phyloP scores from a whole-genome alignment of 768 basidiomycete species.

The Neoboletus magnificus region DNA sequence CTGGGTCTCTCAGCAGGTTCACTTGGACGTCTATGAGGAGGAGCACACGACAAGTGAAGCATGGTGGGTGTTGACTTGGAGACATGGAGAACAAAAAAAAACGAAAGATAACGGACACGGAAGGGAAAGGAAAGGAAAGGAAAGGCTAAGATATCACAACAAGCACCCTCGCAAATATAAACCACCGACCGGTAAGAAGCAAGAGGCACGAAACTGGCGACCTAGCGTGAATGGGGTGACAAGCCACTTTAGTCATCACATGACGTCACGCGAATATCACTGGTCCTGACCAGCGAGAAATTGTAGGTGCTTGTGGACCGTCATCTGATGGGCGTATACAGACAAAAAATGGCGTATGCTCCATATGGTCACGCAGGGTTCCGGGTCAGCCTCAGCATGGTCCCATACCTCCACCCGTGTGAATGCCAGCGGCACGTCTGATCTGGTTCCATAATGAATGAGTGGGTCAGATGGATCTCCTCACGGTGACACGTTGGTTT shows the following conservation, averaged over 20 bases:
- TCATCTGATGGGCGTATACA: background rate
- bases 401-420: background rate
- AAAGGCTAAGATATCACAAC: background rate
- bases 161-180: slow-evolving; percentile 13
- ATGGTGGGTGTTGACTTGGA: slow-evolving; percentile 17
- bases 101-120: background rate
- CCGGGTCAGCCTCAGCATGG: background rate
- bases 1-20: slow-evolving; percentile 46
- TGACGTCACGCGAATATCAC: slow-evolving; percentile 30
- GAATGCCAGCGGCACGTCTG: background rate
- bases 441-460: background rate
- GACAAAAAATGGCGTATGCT: background rate
- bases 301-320: background rate
- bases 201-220: background rate
- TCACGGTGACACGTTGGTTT: background rate
- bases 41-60: slow-evolving; percentile 41
- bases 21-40: slow-evolving; percentile 59
- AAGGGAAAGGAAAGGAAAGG: background rate
- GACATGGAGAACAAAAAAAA: slow-evolving; percentile 14
- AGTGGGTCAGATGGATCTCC: background rate
- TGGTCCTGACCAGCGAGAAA: too few species aligned
- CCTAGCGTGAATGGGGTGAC: background rate
- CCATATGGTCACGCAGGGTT: background rate
- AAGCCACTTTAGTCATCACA: slow-evolving; percentile 1
- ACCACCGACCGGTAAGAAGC: background rate